Conservation (phyloP, 441 rosid genomes). For the Capsella rubella region DNA sequence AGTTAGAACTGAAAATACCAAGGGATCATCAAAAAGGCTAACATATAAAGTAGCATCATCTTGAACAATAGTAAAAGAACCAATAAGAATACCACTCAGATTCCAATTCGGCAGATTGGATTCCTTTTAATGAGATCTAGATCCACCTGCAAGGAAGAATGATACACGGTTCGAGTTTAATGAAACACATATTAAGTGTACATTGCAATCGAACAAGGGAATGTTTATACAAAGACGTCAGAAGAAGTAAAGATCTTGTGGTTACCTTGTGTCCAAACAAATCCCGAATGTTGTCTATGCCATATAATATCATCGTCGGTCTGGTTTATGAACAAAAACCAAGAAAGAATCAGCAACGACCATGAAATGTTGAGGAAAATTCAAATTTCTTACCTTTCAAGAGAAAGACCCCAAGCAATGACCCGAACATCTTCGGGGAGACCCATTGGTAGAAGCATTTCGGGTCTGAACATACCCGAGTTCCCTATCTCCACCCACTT, state of each 20-base stretch:
- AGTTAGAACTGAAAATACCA: not conserved
- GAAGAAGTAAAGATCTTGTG: not conserved
- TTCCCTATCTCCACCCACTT: slow-evolving; percentile 96
- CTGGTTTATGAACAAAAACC: slow-evolving; percentile 36
- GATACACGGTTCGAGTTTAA: no score
- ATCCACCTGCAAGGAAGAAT: slow-evolving; percentile 65
- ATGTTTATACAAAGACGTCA: not conserved
- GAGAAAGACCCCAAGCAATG: slow-evolving; percentile 94
- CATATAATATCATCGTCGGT: slow-evolving; percentile 87
- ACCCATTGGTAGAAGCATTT: slow-evolving; percentile 92
- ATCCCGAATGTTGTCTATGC: slow-evolving; percentile 80
- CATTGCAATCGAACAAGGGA: slow-evolving; percentile 2
- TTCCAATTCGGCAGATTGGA: slow-evolving; percentile 63
- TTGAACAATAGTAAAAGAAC: not conserved
- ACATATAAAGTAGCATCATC: not conserved
- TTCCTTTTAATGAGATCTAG: slow-evolving; percentile 79
- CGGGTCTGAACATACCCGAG: slow-evolving; percentile 93
- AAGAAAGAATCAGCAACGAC: slow-evolving; percentile 23
- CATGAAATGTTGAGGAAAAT: not conserved
- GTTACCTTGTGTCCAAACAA: slow-evolving; percentile 87
- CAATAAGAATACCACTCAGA: not conserved
- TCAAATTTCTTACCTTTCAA: slow-evolving; percentile 46
- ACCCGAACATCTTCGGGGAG: slow-evolving; percentile 82
- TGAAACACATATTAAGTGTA: not conserved
- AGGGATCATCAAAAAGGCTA: not conserved